Evolutionary conservation across 345 rosid species (phyloP).

Genomic region (Clarkia xantiana): DNA sequence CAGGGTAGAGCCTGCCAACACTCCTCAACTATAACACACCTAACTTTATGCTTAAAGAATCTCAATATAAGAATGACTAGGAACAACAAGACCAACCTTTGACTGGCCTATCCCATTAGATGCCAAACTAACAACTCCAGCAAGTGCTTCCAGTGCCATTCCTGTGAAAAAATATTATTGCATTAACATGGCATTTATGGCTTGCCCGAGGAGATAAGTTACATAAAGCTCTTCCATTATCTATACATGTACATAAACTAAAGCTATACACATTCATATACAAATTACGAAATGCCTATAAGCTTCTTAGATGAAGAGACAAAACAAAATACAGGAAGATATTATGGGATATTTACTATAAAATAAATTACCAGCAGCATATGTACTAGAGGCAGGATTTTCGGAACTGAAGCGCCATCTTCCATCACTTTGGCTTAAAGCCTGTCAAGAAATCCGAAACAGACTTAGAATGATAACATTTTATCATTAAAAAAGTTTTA

Average conservation of each 20-base stretch:
- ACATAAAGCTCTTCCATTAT: too few species aligned
- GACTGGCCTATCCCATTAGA: constrained; percentile 65
- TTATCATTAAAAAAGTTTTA: constrained; percentile 1
- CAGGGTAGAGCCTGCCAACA: too few species aligned
- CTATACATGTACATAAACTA: too few species aligned
- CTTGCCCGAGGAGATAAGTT: too few species aligned
- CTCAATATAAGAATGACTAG: not conserved
- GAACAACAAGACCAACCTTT: constrained; percentile 34
- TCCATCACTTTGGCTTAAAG: constrained; percentile 92
- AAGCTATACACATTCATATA: too few species aligned
- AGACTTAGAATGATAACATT: constrained; percentile 3
- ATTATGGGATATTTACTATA: too few species aligned
- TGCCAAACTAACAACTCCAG: constrained; percentile 70
- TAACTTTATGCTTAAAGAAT: not conserved
- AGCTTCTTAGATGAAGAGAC: too few species aligned
- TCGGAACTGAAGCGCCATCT: constrained; percentile 74
- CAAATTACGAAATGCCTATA: too few species aligned
- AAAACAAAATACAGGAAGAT: not conserved
- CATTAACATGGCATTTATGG: not conserved
- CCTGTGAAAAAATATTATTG: constrained; percentile 30
- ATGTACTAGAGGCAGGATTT: constrained; percentile 71
- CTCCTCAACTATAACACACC: not conserved
- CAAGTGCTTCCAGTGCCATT: constrained; percentile 76
- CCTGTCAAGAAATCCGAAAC: constrained; percentile 31
- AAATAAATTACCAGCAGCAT: constrained; percentile 60